Conservation (phyloP, 305 asterid species). For the Fraxinus baroniana region DNA sequence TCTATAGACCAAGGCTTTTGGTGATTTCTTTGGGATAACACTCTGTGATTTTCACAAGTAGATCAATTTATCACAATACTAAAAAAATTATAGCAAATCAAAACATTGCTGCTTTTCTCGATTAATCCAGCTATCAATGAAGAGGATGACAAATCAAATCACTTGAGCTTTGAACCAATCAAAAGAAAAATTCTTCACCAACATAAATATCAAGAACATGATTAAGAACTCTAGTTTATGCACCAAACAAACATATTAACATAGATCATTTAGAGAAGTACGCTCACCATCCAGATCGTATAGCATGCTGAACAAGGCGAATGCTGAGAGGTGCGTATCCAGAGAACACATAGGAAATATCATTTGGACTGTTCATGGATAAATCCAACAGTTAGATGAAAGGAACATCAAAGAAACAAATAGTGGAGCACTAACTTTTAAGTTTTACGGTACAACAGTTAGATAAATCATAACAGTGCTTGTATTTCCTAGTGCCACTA, state of each 20-base stretch:
- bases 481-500: not conserved
- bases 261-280: slow-evolving; percentile 22
- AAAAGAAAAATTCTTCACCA: not conserved
- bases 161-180: slow-evolving; percentile 13
- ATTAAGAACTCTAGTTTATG: not conserved
- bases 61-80: not conserved
- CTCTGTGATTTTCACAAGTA: not conserved
- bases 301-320: slow-evolving; percentile 91
- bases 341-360: slow-evolving; percentile 90
- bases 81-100: not conserved
- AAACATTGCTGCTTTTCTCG: not conserved
- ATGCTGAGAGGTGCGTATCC: slow-evolving; percentile 98
- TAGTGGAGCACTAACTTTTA: slow-evolving; percentile 13
- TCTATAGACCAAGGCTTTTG: not conserved
- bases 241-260: not conserved
- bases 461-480: slow-evolving; percentile 5
- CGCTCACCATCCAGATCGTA: slow-evolving; percentile 93
- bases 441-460: not conserved
- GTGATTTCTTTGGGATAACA: not conserved
- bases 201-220: not conserved
- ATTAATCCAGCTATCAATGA: not conserved
- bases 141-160: not conserved
- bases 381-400: slow-evolving; percentile 20
- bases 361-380: slow-evolving; percentile 63
- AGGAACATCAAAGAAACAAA: slow-evolving; percentile 1